Evolutionary conservation across 1,284 basidiomycete genomes (phyloP), one percentile per base, ranked within the genome.

Genomic region (Trichosporon sp.): DNA sequence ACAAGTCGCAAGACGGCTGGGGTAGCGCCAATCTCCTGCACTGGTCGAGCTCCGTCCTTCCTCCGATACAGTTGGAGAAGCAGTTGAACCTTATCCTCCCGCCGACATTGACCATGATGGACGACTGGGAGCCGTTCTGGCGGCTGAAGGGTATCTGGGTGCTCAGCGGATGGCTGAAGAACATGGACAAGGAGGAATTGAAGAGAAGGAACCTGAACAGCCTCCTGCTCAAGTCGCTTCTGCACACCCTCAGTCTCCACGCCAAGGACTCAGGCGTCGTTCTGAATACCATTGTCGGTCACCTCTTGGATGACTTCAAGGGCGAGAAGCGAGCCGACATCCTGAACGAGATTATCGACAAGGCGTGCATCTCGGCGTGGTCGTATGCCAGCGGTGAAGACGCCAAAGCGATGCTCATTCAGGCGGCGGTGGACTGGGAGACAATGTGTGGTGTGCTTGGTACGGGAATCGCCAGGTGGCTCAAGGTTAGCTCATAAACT

Each of bases 81-180:
- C 71, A 78, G 14, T 77, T 84, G 5, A 80, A 78, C 1, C 35
- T 80, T 54, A 74, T 84, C 21, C 72, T 84, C 2, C 84, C 84
- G 4, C 83, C 84, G 1, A 83, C 82, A 0, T 66, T 84, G 32
- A 78, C 78, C 35, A 70, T 84, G 70, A 78, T 84, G 78, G 84
- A 84, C 73, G 84, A 84, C 69, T 84, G 78, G 75, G 81, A 84
- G 32, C 79, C 84, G 0, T 56, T 68, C 1, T 84, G 80, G 76
- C 78, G 84, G 0, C 73, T 73, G 3, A 69, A 72, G 35, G 84
- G 82, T 4, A 76, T 78, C 0, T 56, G 68, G 8, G 78, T 79
- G 2, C 75, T 84, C 11, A 65, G 71, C 2, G 63, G 37, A 6
- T 81, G 82, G 81, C 67, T 81, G 3, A 35, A 8, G 14, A 61